These are phyloP conservation scores for Vararia minispora DNA, from an alignment of 768 basidiomycete genomes.

Conservation along the genomic window DNA sequence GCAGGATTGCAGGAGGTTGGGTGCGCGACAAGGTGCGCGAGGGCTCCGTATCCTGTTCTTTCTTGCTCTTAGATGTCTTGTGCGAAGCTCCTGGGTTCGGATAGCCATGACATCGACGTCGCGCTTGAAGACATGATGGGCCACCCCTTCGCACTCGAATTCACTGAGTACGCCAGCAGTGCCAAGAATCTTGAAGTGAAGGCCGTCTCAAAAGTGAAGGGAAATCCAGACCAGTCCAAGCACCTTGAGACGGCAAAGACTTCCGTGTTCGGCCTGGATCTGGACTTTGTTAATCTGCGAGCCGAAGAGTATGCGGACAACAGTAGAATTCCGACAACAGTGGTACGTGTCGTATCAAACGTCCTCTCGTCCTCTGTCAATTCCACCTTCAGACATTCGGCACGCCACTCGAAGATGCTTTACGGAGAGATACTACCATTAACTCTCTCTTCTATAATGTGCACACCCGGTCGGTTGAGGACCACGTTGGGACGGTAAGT, in stretches of 20 bases:
- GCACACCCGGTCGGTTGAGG: slow-evolving; percentile 76
- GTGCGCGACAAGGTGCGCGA: slow-evolving; percentile 94
- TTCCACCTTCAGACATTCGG: slow-evolving; percentile 59
- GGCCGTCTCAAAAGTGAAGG: slow-evolving; percentile 71
- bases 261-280: slow-evolving; percentile 64
- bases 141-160: slow-evolving; percentile 70
- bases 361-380: neutral
- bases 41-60: no score
- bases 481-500: slow-evolving; percentile 66
- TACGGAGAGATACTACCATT: slow-evolving; percentile 88
- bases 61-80: neutral
- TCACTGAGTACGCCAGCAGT: slow-evolving; percentile 50
- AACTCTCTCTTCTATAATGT: slow-evolving; percentile 96
- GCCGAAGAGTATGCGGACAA: slow-evolving; percentile 83
- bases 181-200: slow-evolving; percentile 41
- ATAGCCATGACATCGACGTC: slow-evolving; percentile 90
- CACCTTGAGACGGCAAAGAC: slow-evolving; percentile 94
- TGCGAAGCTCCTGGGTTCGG: slow-evolving; percentile 59
- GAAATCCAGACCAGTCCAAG: slow-evolving; percentile 95
- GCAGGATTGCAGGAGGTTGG: slow-evolving; percentile 97
- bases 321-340: slow-evolving; percentile 80
- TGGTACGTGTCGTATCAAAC: slow-evolving; percentile 39
- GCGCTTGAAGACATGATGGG: slow-evolving; percentile 88
- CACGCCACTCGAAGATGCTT: slow-evolving; percentile 84
- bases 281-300: slow-evolving; percentile 91